Base-by-base conservation (phyloP, 2,329 filamentous ascomycete genomes). In the Leptosphaerulina australis region DNA sequence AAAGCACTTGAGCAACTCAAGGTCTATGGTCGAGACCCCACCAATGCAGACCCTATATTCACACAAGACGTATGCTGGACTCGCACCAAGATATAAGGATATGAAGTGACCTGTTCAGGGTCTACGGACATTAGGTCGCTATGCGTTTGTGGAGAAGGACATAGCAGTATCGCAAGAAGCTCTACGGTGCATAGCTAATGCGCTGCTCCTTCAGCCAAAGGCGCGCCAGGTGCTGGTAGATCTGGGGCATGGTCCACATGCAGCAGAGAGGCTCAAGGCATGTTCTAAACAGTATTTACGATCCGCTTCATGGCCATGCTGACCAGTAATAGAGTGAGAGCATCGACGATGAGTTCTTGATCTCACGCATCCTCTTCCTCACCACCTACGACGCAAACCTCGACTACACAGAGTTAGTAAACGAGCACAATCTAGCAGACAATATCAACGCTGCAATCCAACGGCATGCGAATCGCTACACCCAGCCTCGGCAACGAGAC, bases 271-370 rank as follows among this genome's bases (percentile, higher is more conserved):
- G 56, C 80, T 96, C 31, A 87, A 87, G 72, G 79, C 76, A 63
- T 36, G 66, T 38, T 29, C 11, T 26, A 1, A 5, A 14, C 5
- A n/a, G 48, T 26, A 12, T 14, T n/a, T n/a, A 3, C 10, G 14
- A 5, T 28, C 9, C 8, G 8, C 5, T 8, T 1, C 6, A 7
- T 5, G 0, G 4, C 3, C 11, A 4, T 41, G 8, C 41, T 62
- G 25, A 67, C 8, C 15, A 17, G 5, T 7, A 1, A 5, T 53
- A 83, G 79, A 85, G 81, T 49, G 87, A 91, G 55, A 86, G 80
- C 60, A 80, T 83, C 46, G 91, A 97, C 54, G 88, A 96, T 60
- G 92, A 97, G 67, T 97, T 97, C 71, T 79, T 97, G 2, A 76
- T 82, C 52, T 87, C 87, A n/a, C 83, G 91, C 43, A 84, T 95